phyloP scores from a whole-genome alignment of 75 land plant genomes.

The Cupressus sempervirens region DNA sequence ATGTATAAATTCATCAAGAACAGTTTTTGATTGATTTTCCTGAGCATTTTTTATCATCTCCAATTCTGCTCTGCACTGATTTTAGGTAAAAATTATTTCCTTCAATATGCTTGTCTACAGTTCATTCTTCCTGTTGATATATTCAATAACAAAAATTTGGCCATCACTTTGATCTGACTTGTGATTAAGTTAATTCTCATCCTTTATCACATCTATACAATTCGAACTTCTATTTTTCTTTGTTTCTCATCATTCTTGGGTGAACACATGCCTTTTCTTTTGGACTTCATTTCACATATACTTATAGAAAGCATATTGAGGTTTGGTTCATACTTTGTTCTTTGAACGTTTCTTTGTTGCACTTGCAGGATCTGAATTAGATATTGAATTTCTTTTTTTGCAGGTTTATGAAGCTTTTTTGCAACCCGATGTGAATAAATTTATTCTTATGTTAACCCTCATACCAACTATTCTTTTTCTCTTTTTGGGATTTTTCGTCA shows the following conservation, averaged over 20 bases:
- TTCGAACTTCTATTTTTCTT: not conserved
- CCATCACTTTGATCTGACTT: not conserved
- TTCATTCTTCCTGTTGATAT: not conserved
- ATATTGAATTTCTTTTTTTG: not conserved
- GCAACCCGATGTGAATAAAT: conserved; percentile 32
- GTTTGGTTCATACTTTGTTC: not conserved
- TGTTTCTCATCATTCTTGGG: not conserved
- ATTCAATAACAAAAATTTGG: not conserved
- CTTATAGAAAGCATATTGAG: not conserved
- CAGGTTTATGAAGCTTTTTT: conserved; percentile 45
- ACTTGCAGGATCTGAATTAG: not conserved
- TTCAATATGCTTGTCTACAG: not conserved
- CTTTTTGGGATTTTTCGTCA: conserved; percentile 23
- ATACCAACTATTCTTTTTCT: conserved; percentile 24
- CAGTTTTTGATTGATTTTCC: not conserved
- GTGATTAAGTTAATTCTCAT: not conserved
- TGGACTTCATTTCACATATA: not conserved
- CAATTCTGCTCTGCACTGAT: not conserved
- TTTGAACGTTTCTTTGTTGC: not conserved
- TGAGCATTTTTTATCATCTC: not conserved
- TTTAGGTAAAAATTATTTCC: not conserved
- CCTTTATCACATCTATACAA: not conserved
- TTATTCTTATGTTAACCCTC: conserved; percentile 26
- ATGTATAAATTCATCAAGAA: not conserved
- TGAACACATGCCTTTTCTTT: not conserved